A percentile compares a stretch with the other conserved stretches of the same genome.
Evolutionary conservation across 2,329 filamentous ascomycete species (phyloP).

Genomic region (Neopestalotiopsis sp.): DNA sequence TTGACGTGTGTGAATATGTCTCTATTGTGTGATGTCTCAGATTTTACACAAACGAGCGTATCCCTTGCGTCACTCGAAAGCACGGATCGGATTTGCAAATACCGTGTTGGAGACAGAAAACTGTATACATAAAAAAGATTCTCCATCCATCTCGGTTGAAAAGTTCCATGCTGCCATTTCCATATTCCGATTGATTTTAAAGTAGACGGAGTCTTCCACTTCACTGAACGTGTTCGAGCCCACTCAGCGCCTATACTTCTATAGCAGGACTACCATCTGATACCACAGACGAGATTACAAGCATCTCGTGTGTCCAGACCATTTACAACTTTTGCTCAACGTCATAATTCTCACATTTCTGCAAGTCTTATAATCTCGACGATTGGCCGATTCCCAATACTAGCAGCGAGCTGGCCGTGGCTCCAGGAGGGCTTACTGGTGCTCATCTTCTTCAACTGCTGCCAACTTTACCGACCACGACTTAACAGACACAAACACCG

Average conservation of each 20-base stretch:
- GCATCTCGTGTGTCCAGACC: not conserved
- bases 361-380: not conserved
- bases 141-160: not conserved
- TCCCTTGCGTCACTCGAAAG: not conserved
- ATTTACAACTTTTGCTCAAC: not conserved
- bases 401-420: not conserved
- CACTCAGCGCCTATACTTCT: not conserved
- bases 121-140: not conserved
- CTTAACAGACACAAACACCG: not conserved
- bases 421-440: too few relatives aligned
- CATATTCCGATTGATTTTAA: not conserved
- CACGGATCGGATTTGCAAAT: not conserved
- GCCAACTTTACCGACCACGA: not conserved
- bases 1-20: not conserved
- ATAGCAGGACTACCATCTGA: not conserved
- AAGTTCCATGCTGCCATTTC: not conserved
- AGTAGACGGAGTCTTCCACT: not conserved
- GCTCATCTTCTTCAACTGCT: not conserved
- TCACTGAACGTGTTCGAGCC: not conserved
- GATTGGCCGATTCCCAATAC: not conserved
- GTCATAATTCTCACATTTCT: not conserved
- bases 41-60: not conserved
- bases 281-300: not conserved
- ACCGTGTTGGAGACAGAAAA: not conserved
- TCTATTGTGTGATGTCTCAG: not conserved